Evolutionary conservation across 1,284 basidiomycete genomes (phyloP).

Genomic region (Ustilago trichophora): DNA sequence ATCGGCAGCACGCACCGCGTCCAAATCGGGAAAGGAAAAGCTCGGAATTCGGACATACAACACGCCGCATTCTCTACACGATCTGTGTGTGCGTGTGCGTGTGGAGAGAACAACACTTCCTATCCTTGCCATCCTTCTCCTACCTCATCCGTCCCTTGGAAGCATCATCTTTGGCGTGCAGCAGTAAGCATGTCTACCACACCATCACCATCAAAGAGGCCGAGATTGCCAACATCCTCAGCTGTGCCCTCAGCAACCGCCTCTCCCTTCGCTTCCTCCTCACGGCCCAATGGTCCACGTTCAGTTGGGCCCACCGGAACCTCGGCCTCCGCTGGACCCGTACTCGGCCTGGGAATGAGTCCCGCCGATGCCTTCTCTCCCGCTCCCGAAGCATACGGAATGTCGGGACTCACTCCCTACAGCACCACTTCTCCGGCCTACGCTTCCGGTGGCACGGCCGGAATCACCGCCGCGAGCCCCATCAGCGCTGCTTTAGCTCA

Average conservation of each 20-base stretch:
- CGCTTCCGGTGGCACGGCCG: background rate
- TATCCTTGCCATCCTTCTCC: background rate
- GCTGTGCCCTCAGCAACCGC: slow-evolving; percentile 15
- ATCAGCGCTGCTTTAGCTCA: slow-evolving; percentile 33
- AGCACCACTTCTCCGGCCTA: slow-evolving; percentile 38
- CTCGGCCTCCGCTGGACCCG: slow-evolving; percentile 1
- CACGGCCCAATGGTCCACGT: slow-evolving; percentile 5
- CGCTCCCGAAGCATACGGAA: background rate
- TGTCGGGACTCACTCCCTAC: slow-evolving; percentile 26
- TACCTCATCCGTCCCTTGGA: background rate
- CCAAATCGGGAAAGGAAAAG: background rate
- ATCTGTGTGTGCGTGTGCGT: too few species aligned
- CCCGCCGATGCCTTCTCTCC: slow-evolving; percentile 28
- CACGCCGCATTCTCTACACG: background rate
- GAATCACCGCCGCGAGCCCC: slow-evolving; percentile 16
- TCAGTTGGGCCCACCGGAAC: slow-evolving; percentile 23
- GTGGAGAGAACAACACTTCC: background rate
- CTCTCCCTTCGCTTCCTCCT: slow-evolving; percentile 15
- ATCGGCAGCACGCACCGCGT: slow-evolving; percentile 10
- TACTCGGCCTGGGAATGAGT: slow-evolving; percentile 18
- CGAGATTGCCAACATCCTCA: slow-evolving; percentile 20
- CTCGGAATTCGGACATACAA: background rate
- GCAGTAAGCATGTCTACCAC: slow-evolving; percentile 15
- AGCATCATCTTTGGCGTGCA: background rate
- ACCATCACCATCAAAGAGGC: slow-evolving; percentile 36